These are phyloP conservation scores for Litchi chinensis DNA, from an alignment of 345 rosid genomes.

Conservation along the genomic window DNA sequence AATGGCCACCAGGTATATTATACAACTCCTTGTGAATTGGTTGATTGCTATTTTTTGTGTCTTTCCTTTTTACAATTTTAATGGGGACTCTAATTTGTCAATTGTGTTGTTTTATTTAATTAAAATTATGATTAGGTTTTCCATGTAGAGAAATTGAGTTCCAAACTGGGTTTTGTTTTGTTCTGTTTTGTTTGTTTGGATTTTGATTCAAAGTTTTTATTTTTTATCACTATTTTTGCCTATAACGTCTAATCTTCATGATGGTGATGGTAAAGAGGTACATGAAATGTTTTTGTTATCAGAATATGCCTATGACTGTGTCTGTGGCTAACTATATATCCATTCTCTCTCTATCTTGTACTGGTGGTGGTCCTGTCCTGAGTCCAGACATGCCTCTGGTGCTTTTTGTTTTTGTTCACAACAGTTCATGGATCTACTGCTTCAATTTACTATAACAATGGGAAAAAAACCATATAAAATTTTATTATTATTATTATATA, in stretches of 20 bases:
- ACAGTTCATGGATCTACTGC: background rate
- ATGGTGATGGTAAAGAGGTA: background rate
- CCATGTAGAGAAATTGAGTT: background rate
- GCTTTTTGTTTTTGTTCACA: background rate
- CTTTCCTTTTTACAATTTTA: background rate
- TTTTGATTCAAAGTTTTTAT: background rate
- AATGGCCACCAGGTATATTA: conserved; percentile 72
- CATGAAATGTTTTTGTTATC: too few species aligned
- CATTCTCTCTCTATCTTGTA: background rate
- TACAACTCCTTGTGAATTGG: background rate
- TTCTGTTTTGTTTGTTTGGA: background rate
- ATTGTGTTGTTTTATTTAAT: background rate
- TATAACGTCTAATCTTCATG: background rate
- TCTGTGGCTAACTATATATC: too few species aligned
- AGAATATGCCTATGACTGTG: background rate
- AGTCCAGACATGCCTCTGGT: background rate
- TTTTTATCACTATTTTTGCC: background rate
- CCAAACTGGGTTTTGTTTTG: background rate
- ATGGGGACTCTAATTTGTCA: background rate
- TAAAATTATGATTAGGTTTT: background rate
- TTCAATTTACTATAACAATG: background rate
- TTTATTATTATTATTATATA: background rate
- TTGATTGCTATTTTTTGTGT: background rate
- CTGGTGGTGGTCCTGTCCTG: background rate
- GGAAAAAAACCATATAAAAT: background rate